Conservation (phyloP, 2,329 filamentous ascomycete genomes). For the Chrysosporium queenslandicum region DNA sequence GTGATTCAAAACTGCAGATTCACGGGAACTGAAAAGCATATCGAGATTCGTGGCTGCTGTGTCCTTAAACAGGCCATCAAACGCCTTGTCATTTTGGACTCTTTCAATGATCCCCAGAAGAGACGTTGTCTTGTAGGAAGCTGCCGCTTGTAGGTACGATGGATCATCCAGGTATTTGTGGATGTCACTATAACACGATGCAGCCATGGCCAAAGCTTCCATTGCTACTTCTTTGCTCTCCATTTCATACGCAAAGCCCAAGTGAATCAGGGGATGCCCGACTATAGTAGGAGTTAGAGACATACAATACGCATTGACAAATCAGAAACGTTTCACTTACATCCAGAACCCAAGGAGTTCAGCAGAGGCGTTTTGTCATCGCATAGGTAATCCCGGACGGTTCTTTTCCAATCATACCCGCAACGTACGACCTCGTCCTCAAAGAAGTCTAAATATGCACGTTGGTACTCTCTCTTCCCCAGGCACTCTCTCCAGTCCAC, state of each 20-base stretch:
- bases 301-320: background rate
- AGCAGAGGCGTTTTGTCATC: slow-evolving; percentile 59
- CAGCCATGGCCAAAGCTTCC: slow-evolving; percentile 66
- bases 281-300: slow-evolving; percentile 44
- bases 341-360: slow-evolving; percentile 66
- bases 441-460: slow-evolving; percentile 89
- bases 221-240: slow-evolving; percentile 76
- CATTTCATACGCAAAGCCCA: slow-evolving; percentile 89
- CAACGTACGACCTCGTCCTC: slow-evolving; percentile 74
- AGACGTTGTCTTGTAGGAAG: slow-evolving; percentile 51
- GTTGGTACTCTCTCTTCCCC: slow-evolving; percentile 71
- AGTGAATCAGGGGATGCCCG: slow-evolving; percentile 83
- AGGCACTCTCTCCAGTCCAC: slow-evolving; percentile 76
- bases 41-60: slow-evolving; percentile 55
- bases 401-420: slow-evolving; percentile 73
- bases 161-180: slow-evolving; percentile 60
- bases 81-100: slow-evolving; percentile 57
- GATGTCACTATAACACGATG: slow-evolving; percentile 48
- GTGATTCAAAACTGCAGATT: slow-evolving; percentile 66
- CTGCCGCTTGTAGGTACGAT: slow-evolving; percentile 54
- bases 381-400: slow-evolving; percentile 68
- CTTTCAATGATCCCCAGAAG: slow-evolving; percentile 61
- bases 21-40: slow-evolving; percentile 56
- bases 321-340: slow-evolving; percentile 43
- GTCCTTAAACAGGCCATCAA: slow-evolving; percentile 55